Evolutionary conservation across 2,329 filamentous ascomycete genomes (phyloP).

Genomic region (Xylariaceae sp.): DNA sequence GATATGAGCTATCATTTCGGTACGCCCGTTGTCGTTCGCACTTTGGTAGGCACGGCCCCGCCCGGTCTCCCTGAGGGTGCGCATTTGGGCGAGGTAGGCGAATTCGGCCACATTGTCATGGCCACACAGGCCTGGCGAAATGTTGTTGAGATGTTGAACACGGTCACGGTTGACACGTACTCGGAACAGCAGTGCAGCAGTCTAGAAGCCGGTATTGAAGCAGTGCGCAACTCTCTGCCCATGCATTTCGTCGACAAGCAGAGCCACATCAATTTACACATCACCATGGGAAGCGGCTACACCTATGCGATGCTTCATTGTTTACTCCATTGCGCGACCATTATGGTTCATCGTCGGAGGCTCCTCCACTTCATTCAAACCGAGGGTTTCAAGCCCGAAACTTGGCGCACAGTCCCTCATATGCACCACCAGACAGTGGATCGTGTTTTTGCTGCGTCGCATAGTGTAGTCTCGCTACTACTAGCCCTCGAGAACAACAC

Average conservation of each 20-base stretch:
- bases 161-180: slow-evolving; percentile 46
- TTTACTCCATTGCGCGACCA: slow-evolving; percentile 54
- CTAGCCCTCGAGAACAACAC: slow-evolving; percentile 50
- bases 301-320: slow-evolving; percentile 59
- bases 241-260: slow-evolving; percentile 58
- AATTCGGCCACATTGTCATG: slow-evolving; percentile 57
- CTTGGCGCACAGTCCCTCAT: slow-evolving; percentile 46
- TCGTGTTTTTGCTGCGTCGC: slow-evolving; percentile 52
- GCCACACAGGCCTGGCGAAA: slow-evolving; percentile 58
- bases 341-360: slow-evolving; percentile 55
- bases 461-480: slow-evolving; percentile 52
- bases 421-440: slow-evolving; percentile 49
- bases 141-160: slow-evolving; percentile 56
- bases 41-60: slow-evolving; percentile 40
- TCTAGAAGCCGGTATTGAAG: slow-evolving; percentile 50
- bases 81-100: slow-evolving; percentile 49
- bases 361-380: slow-evolving; percentile 53
- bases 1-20: slow-evolving; percentile 60
- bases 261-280: slow-evolving; percentile 55
- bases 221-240: slow-evolving; percentile 48
- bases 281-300: slow-evolving; percentile 59
- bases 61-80: slow-evolving; percentile 36
- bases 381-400: slow-evolving; percentile 47
- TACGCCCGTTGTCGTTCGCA: slow-evolving; percentile 53
- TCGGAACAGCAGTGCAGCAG: slow-evolving; percentile 48